A percentile compares a stretch with the other conserved stretches of the same genome.
These are phyloP conservation scores for Calonectria henricotiae DNA, from an alignment of 2,329 filamentous ascomycete genomes.

Conservation along the genomic window DNA sequence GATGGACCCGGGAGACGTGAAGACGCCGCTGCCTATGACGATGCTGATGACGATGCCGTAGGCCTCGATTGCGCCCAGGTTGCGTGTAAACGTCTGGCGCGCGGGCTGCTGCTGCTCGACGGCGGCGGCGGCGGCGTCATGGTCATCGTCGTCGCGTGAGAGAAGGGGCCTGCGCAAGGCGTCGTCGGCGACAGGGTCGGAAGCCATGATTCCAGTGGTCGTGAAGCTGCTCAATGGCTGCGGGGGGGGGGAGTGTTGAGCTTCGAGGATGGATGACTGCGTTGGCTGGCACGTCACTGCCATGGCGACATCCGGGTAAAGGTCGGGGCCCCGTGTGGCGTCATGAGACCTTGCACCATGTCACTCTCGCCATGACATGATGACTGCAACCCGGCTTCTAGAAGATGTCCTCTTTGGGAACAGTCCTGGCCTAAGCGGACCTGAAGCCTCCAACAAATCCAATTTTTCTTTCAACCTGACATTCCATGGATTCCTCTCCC, in stretches of 20 bases:
- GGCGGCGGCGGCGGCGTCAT: conserved; percentile 19
- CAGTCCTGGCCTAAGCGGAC: not conserved
- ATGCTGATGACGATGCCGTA: conserved; percentile 76
- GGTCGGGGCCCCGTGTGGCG: conserved; percentile 43
- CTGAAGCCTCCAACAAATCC: conserved; percentile 2
- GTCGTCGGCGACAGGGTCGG: conserved; percentile 30
- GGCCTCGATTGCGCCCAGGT: conserved; percentile 65
- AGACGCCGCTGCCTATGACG: conserved; percentile 77
- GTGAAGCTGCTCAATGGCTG: conserved; percentile 1
- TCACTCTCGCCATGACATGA: conserved; percentile 6
- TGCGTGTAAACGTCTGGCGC: conserved; percentile 59
- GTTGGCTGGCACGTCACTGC: not conserved
- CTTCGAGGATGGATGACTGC: not conserved
- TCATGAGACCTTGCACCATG: not conserved
- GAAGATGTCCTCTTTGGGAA: conserved; percentile 9
- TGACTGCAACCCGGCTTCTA: not conserved
- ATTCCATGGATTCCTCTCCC: too few species aligned
- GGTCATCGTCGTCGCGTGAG: conserved; percentile 25
- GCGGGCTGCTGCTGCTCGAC: conserved; percentile 25
- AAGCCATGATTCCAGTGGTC: conserved; percentile 35
- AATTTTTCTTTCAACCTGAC: too few species aligned
- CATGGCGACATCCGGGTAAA: conserved; percentile 46
- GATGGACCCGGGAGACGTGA: conserved; percentile 76
- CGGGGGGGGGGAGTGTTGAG: not conserved
- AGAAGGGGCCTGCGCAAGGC: conserved; percentile 43